Evolutionary conservation across 1,139 yeast genomes (phyloP).

Genomic region (Blastobotrys arbuscula): DNA sequence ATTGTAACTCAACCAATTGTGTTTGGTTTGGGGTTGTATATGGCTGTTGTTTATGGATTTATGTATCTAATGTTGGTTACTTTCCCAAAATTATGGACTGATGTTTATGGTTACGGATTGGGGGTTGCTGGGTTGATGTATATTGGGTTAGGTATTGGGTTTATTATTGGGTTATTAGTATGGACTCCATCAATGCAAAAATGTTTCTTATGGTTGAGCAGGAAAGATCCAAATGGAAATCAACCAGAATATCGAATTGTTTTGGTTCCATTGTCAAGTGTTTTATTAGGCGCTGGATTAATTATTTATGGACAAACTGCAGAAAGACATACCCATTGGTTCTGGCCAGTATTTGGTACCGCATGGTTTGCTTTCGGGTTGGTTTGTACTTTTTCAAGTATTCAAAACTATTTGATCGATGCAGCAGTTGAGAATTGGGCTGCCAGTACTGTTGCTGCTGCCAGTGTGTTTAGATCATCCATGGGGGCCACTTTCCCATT

Average conservation of each 20-base stretch:
- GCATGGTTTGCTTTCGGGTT: conserved; percentile 53
- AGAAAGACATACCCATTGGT: conserved; percentile 43
- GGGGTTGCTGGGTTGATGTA: conserved; percentile 57
- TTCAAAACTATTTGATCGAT: conserved; percentile 57
- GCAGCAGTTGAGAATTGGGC: conserved; percentile 47
- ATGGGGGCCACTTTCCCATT: conserved; percentile 49
- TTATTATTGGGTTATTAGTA: conserved; percentile 40
- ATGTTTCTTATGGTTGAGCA: conserved; percentile 36
- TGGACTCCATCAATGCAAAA: conserved; percentile 43
- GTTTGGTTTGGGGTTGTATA: conserved; percentile 51
- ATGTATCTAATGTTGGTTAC: conserved; percentile 56
- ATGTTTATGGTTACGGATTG: conserved; percentile 41
- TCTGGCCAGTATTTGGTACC: conserved; percentile 53
- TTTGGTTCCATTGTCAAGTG: conserved; percentile 40
- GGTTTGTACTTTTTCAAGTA: conserved; percentile 53
- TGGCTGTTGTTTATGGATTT: conserved; percentile 62
- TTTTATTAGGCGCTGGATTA: conserved; percentile 47
- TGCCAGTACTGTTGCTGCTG: conserved; percentile 54
- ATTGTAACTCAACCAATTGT: conserved; percentile 58
- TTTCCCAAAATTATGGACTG: conserved; percentile 49
- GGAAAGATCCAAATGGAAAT: conserved; percentile 45
- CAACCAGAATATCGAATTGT: conserved; percentile 55
- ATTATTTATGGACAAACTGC: conserved; percentile 66
- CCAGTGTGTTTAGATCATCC: conserved; percentile 53
- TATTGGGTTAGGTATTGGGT: conserved; percentile 51